A percentile compares a stretch with the other conserved stretches of the same genome.
Conservation (phyloP, 257 asterid species). For the Solanum appendiculatum region DNA sequence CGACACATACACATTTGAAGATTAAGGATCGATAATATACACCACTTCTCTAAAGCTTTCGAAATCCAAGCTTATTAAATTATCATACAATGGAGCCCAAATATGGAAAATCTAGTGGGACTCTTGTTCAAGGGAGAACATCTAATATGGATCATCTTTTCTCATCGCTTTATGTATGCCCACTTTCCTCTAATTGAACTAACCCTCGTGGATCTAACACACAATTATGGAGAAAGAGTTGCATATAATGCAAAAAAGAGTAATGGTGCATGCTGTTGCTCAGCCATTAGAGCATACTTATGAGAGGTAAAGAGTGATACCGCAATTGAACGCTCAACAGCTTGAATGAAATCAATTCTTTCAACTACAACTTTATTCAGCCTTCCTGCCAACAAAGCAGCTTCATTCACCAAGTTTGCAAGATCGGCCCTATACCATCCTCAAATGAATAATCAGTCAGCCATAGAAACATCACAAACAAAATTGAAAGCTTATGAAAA, state of each 20-base stretch:
- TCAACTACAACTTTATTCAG: constrained; percentile 63
- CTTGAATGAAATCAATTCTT: constrained; percentile 79
- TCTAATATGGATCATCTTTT: neutral
- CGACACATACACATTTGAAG: neutral
- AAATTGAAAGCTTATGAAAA: neutral
- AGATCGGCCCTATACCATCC: constrained; percentile 82
- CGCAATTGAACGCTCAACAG: constrained; percentile 98
- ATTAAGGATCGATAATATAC: neutral
- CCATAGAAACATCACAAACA: neutral
- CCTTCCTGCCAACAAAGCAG: constrained; percentile 98
- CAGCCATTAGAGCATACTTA: neutral
- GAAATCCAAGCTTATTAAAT: neutral
- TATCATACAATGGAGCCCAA: neutral
- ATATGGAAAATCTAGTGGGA: neutral
- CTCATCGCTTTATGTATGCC: neutral
- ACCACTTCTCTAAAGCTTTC: neutral
- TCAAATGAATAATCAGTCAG: constrained; percentile 9
- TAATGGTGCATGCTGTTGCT: neutral
- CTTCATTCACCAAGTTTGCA: constrained; percentile 97
- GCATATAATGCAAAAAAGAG: neutral
- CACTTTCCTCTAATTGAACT: neutral
- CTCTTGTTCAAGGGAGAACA: neutral
- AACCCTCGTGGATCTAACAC: neutral
- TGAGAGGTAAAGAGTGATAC: constrained; percentile 22
- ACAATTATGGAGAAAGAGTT: neutral